Base-by-base conservation (phyloP, 2,329 filamentous ascomycete species). In the Sordariomycetes sp. region DNA sequence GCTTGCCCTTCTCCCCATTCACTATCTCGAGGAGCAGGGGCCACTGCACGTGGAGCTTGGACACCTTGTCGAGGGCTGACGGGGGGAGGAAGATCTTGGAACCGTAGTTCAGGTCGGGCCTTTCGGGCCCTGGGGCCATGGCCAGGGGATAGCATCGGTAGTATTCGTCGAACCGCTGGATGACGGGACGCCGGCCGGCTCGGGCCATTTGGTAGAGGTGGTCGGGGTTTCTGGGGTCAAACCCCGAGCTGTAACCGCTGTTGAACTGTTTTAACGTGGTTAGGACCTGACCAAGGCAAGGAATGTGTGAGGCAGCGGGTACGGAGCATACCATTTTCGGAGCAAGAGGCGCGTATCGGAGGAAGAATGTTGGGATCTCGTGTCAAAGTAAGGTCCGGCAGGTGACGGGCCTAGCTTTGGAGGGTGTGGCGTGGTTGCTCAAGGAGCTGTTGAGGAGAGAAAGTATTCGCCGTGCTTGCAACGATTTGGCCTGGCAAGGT, bases 41-140 rank as follows among this genome's bases (percentile, higher is more conserved):
- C 77, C 96, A 99, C 70, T 95, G 92, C 62, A 99, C 96, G 72
- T 97, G 93, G 18, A 99, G 78, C 68, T 92, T 84, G 18, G 94
- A 97, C 65, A 99, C 88, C 74, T 97, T 99, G 77, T 99, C 93
- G 58, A 99, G 82, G 6, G 94, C 93, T 40, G 91, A 96, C 0
- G 94, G 89, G n/a, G 94, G 94, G 62, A 99, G 85, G 69, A 99
- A 90, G 66, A 99, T 93, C 78, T 99, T 99, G 73, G 93, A 95
- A 64, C 94, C 94, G 69, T 94, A 92, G 77, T 97, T 97, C 61
- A 96, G 86, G 64, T 92, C 87, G 57, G 89, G 88, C 64, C 94
- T 83, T 67, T 97, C 92, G 43, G 90, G 84, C 2, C 93, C 92
- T 14, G 92, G 90, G 62, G 96, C 85, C 92, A 99, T 97, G 66